Conservation (phyloP, 2,329 filamentous ascomycete genomes). For the Verticillium albo-atrum region DNA sequence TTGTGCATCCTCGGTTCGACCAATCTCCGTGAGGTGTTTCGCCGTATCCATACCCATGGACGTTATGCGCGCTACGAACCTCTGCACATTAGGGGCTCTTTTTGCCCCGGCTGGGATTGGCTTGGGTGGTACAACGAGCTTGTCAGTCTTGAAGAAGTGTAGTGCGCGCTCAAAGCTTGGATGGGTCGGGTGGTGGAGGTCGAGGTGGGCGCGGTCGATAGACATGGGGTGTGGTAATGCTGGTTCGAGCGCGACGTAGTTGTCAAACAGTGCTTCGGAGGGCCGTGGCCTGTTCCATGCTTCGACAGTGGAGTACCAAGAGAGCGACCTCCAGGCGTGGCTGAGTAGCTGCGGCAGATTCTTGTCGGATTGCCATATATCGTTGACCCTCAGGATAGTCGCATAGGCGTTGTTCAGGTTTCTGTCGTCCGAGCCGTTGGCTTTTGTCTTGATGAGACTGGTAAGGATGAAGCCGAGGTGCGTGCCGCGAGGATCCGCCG, state of each 20-base stretch:
- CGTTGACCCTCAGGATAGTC: slow-evolving; percentile 40
- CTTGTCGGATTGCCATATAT: slow-evolving; percentile 30
- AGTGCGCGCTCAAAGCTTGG: slow-evolving; percentile 45
- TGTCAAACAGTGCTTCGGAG: slow-evolving; percentile 45
- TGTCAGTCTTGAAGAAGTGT: slow-evolving; percentile 29
- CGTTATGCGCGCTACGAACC: slow-evolving; percentile 4
- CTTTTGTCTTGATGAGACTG: slow-evolving; percentile 37
- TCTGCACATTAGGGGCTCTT: not conserved
- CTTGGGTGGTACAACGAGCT: not conserved
- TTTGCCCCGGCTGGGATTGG: not conserved
- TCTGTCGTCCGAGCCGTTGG: slow-evolving; percentile 24
- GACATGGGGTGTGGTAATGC: not conserved
- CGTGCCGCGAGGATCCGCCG: slow-evolving; percentile 3
- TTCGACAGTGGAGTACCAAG: slow-evolving; percentile 48
- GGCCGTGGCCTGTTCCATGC: slow-evolving; percentile 40
- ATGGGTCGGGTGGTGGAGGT: slow-evolving; percentile 48
- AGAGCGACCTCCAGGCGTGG: slow-evolving; percentile 41
- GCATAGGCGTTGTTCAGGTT: slow-evolving; percentile 46
- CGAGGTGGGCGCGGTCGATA: slow-evolving; percentile 48
- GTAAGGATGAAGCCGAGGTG: slow-evolving; percentile 23
- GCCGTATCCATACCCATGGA: slow-evolving; percentile 33
- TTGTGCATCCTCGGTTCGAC: slow-evolving; percentile 35
- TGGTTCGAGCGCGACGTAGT: slow-evolving; percentile 30
- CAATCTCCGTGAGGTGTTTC: slow-evolving; percentile 35
- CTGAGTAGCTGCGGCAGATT: slow-evolving; percentile 31